Base-by-base conservation (phyloP, 331 rosid species). In the Phaseolus coccineus region DNA sequence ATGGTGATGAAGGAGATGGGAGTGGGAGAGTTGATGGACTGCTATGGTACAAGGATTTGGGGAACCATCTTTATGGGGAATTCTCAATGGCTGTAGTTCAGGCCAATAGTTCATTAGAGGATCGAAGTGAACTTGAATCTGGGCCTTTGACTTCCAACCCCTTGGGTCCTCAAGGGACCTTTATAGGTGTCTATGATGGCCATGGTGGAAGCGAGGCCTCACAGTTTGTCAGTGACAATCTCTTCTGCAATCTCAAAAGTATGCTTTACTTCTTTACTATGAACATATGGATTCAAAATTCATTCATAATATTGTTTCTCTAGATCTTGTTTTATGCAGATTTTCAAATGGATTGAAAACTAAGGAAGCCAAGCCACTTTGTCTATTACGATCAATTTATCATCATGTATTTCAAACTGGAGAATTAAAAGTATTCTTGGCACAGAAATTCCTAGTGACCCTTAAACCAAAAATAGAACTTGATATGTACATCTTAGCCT, bases 1-100 rank as follows among this genome's bases (percentile, higher is more conserved):
- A 88, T 4, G 97, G 88, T 19, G 95, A 92, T 73, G 86, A 87
- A 39, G 88, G 80, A 9, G 91, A 90, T 77, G 80, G 77, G 1
- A 83, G 79, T 37, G 97, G 94, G 27, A 67, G 92, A 65, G 86
- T 89, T 73, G 96, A 94, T 70, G 95, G 97, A 28, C 37, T 92
- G 58, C 70, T 92, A 84, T 94, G 98, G 98, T 81, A 89, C 46
- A 94, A 90, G 82, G 98, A 94, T 84, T 84, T 92, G 79, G 97
- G 97, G 58, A 84, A 80, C 75, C 98, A 94, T 84, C 81, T 84
- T 76, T 84, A 87, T 82, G 98, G 98, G 19, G 88, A 83, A 30
- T 92, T 88, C 81, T 94, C 98, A 85, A 92, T 94, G 98, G 97
- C 98, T 57, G 95, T 90, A 48, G 78, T 94, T 77, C 98, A 94